Percentiles rank a stretch among this genome's conserved stretches.
Evolutionary conservation across 2,329 filamentous ascomycete species (phyloP).

Genomic region (Fusarium agapanthi): DNA sequence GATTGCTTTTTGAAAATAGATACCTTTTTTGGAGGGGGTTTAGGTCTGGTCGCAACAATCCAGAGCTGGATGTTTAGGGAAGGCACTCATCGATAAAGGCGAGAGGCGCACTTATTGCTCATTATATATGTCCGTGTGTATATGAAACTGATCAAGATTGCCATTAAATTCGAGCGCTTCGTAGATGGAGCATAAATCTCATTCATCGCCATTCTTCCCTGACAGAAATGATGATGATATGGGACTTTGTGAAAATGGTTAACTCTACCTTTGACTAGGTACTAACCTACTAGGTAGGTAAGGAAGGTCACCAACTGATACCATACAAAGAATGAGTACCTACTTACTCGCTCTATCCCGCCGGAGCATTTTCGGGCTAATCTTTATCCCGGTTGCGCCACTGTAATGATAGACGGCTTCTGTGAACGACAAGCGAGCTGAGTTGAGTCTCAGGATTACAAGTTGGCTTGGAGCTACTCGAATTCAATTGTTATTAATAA

Average conservation of each 20-base stretch:
- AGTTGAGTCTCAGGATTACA: neutral
- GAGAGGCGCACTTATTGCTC: neutral
- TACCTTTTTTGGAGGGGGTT: constrained; percentile 19
- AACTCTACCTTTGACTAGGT: neutral
- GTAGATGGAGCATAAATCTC: neutral
- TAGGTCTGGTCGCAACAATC: constrained; percentile 1
- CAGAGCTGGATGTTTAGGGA: neutral
- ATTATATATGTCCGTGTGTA: neutral
- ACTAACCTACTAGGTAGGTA: no score
- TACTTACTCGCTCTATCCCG: neutral
- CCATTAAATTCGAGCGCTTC: neutral
- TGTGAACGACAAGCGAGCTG: neutral
- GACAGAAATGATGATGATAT: neutral
- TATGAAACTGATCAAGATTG: neutral
- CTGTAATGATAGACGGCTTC: neutral
- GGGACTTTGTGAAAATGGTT: neutral
- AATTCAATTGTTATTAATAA: neutral
- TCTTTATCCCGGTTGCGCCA: neutral
- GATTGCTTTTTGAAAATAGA: constrained; percentile 27
- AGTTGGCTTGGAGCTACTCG: neutral
- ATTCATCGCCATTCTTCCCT: neutral
- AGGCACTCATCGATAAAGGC: neutral
- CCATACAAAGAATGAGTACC: neutral
- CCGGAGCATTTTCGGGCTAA: neutral
- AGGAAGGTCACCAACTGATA: neutral